These are phyloP conservation scores for Lichtheimia ornata DNA, from an alignment of 371 early-diverging fungal genomes.

Conservation along the genomic window DNA sequence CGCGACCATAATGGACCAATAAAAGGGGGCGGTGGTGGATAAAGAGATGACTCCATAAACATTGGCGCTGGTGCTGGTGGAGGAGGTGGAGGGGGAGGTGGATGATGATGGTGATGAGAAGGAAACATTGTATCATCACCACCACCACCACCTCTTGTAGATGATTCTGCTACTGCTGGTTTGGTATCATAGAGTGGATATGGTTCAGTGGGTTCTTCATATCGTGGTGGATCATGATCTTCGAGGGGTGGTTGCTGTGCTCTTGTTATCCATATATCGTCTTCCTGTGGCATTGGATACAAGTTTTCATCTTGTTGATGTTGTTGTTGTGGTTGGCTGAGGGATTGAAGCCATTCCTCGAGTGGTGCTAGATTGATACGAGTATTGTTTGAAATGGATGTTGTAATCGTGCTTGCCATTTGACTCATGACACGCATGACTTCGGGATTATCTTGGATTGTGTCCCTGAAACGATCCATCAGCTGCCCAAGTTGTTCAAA, in stretches of 20 bases:
- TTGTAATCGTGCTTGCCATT: slow-evolving; percentile 12
- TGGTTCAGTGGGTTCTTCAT: slow-evolving; percentile 2
- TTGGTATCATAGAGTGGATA: neutral
- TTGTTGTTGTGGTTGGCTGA: neutral
- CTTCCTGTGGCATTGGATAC: slow-evolving; percentile 2
- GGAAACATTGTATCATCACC: neutral
- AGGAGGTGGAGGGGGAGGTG: neutral
- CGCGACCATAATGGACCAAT: slow-evolving; percentile 10
- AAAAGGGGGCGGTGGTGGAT: slow-evolving; percentile 10
- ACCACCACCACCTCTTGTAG: too few relatives aligned
- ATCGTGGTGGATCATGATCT: slow-evolving; percentile 5
- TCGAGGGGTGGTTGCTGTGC: neutral
- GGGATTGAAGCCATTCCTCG: slow-evolving; percentile 12
- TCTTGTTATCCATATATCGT: neutral
- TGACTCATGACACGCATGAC: slow-evolving; percentile 15
- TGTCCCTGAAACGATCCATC: slow-evolving; percentile 8
- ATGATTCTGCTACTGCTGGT: neutral
- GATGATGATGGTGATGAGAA: neutral
- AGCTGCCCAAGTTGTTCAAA: slow-evolving; percentile 13
- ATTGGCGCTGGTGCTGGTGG: slow-evolving; percentile 4
- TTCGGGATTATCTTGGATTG: slow-evolving; percentile 9
- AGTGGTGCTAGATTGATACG: slow-evolving; percentile 10
- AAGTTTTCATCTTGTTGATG: neutral
- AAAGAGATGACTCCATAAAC: slow-evolving; percentile 6
- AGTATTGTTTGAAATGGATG: neutral